Evolutionary conservation across 768 basidiomycete genomes (phyloP).

Genomic region (Phanerochaete carnosa): DNA sequence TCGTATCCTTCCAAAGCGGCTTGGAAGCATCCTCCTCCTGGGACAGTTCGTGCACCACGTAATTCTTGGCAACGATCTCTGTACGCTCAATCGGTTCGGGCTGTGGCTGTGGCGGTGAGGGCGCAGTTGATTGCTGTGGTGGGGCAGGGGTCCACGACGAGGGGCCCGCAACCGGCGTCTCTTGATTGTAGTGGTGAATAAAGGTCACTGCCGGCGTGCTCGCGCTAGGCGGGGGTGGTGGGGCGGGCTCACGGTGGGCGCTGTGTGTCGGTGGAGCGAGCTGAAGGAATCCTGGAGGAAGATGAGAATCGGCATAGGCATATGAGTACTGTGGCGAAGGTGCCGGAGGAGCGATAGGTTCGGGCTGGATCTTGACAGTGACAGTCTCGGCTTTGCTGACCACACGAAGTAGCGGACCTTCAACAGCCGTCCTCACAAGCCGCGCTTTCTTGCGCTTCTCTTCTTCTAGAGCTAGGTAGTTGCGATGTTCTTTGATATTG

Average conservation of each 20-base stretch:
- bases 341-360: slow-evolving; percentile 5
- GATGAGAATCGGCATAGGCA: slow-evolving; percentile 1
- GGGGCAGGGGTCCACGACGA: neutral
- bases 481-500: slow-evolving; percentile 72
- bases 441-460: slow-evolving; percentile 71
- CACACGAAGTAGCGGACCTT: slow-evolving; percentile 72
- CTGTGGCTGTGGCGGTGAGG: slow-evolving; percentile 26
- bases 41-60: slow-evolving; percentile 62
- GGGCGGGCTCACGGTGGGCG: neutral
- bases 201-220: neutral
- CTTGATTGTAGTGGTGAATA: neutral
- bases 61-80: slow-evolving; percentile 62
- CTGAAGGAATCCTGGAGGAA: neutral
- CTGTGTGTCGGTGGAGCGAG: neutral
- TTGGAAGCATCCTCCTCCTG: slow-evolving; percentile 45
- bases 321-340: neutral
- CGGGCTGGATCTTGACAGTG: slow-evolving; percentile 37
- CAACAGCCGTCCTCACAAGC: slow-evolving; percentile 56
- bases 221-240: neutral
- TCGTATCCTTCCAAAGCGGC: slow-evolving; percentile 68
- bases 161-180: neutral
- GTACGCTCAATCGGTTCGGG: slow-evolving; percentile 28
- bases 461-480: slow-evolving; percentile 79
- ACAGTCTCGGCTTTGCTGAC: slow-evolving; percentile 62
- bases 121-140: neutral